These are phyloP conservation scores for Aegilops sharonensis DNA, from an alignment of 176 grass and related monocot species.

Conservation along the genomic window DNA sequence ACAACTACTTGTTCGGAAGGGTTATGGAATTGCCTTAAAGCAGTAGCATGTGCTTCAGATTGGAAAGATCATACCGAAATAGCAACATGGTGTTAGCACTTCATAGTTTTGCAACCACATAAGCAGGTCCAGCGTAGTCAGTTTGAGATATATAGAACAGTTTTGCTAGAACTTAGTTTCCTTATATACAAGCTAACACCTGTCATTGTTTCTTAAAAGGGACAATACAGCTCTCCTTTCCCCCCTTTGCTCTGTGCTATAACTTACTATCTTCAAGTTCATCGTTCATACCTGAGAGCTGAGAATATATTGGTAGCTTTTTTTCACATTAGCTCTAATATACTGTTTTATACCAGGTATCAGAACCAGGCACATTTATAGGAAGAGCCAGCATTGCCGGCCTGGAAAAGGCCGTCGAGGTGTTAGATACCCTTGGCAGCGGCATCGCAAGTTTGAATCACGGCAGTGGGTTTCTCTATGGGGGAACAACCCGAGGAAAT, in stretches of 20 bases:
- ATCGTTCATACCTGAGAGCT: background rate
- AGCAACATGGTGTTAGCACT: background rate
- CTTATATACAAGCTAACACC: background rate
- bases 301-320: background rate
- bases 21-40: background rate
- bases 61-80: background rate
- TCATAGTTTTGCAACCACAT: slow-evolving; percentile 5
- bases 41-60: background rate
- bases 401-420: slow-evolving; percentile 81
- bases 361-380: slow-evolving; percentile 70
- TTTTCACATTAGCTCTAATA: no score
- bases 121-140: background rate
- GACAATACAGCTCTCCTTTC: background rate
- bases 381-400: slow-evolving; percentile 83
- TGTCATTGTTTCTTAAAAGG: background rate
- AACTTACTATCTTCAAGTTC: no score
- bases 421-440: slow-evolving; percentile 84
- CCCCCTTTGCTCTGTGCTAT: background rate
- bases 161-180: no score
- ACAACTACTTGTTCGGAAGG: background rate
- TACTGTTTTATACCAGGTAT: slow-evolving; percentile 54
- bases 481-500: slow-evolving; percentile 59
- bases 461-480: slow-evolving; percentile 76
- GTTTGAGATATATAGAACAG: background rate
- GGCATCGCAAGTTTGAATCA: slow-evolving; percentile 85